These are phyloP conservation scores for Skeletonema tropicum DNA, from an alignment of 108 stramenopile genomes.

Conservation along the genomic window DNA sequence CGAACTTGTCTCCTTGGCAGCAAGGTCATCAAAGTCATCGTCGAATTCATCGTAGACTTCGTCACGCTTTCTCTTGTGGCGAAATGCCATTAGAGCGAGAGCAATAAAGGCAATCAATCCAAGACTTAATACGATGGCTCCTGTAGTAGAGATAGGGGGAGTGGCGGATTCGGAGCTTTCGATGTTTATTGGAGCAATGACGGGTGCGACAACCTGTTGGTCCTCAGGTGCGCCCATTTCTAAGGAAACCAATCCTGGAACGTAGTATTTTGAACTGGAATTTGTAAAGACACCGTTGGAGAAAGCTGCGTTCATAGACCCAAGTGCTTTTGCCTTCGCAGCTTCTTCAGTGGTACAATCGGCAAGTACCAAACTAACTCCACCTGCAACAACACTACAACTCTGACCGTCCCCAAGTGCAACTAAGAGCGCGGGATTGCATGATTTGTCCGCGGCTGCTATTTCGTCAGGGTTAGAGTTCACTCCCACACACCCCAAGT, in stretches of 20 bases:
- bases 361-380: background rate
- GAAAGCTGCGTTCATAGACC: background rate
- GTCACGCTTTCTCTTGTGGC: constrained; percentile 5
- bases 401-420: background rate
- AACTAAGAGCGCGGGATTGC: background rate
- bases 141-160: background rate
- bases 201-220: background rate
- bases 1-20: background rate
- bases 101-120: background rate
- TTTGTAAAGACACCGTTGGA: background rate
- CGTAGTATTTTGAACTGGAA: background rate
- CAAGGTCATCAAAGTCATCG: background rate
- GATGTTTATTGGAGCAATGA: background rate
- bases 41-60: background rate
- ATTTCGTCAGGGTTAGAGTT: background rate
- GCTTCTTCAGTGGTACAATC: background rate
- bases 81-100: background rate
- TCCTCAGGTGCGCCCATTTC: background rate
- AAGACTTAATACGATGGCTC: background rate
- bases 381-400: background rate
- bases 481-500: background rate
- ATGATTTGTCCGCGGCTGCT: background rate
- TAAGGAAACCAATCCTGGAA: background rate
- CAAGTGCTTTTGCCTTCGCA: background rate
- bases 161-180: background rate